A percentile compares a stretch with the other conserved stretches of the same genome.
These are phyloP conservation scores for Leccinum barrowsii DNA, from an alignment of 768 basidiomycete species.

Conservation along the genomic window DNA sequence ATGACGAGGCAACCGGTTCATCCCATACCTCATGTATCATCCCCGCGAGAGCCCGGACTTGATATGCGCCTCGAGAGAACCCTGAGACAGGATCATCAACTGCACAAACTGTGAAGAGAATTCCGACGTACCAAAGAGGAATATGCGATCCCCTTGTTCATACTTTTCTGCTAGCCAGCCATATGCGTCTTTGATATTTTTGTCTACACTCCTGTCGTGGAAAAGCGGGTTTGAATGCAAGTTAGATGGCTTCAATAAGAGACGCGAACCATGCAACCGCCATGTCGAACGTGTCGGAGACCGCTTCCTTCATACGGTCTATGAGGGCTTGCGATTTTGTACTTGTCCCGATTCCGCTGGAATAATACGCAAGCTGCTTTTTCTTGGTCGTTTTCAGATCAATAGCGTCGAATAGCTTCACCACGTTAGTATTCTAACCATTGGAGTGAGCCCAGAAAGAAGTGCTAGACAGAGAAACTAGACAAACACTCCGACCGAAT, in stretches of 20 bases:
- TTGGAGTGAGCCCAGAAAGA: not conserved
- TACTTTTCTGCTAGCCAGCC: not conserved
- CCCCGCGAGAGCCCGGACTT: not conserved
- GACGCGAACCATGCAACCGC: not conserved
- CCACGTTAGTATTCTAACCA: not conserved
- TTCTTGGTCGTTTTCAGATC: not conserved
- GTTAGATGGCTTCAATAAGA: not conserved
- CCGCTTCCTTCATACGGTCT: not conserved
- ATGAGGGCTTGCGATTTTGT: not conserved
- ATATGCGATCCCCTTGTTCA: not conserved
- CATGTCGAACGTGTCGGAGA: not conserved
- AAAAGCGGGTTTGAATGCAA: not conserved
- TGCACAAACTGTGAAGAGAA: not conserved
- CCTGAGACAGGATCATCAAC: not conserved
- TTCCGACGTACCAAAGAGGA: not conserved
- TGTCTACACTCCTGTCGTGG: not conserved
- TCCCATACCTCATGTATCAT: not conserved
- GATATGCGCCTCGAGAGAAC: not conserved
- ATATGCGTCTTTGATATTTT: not conserved
- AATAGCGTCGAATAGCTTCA: not conserved
- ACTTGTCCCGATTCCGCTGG: not conserved
- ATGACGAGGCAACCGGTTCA: not conserved
- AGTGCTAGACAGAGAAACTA: not conserved
- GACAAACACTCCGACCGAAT: not conserved
- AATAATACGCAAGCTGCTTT: not conserved